phyloP scores from a whole-genome alignment of 441 rosid genomes.

The Populus hybrid region DNA sequence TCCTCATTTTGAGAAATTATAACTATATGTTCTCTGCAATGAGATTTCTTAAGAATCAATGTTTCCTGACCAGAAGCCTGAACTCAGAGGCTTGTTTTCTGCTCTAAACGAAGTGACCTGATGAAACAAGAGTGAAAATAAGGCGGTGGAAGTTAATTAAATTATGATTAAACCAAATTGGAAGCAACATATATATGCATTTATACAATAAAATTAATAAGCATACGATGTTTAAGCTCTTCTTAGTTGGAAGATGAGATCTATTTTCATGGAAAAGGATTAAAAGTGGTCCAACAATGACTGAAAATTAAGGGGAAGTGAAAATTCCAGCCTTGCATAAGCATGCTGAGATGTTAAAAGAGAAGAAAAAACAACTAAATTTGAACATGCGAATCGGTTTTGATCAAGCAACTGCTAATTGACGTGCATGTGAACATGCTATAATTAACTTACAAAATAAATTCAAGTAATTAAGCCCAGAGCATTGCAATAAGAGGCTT shows the following conservation, averaged over 20 bases:
- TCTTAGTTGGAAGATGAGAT: neutral
- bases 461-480: too few relatives aligned
- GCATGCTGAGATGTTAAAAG: too few relatives aligned
- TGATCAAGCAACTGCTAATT: too few relatives aligned
- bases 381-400: too few relatives aligned
- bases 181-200: neutral
- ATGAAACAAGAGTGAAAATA: neutral
- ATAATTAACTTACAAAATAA: too few relatives aligned
- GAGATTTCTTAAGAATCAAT: neutral
- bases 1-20: conserved; percentile 34
- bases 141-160: neutral
- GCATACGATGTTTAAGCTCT: neutral
- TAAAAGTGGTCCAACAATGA: too few relatives aligned
- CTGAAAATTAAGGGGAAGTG: neutral
- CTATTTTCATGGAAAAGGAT: too few relatives aligned
- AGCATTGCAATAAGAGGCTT: too few relatives aligned
- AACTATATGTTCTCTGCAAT: neutral
- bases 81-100: neutral
- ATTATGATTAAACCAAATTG: neutral
- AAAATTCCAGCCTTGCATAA: neutral
- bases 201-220: neutral
- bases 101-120: neutral
- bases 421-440: too few relatives aligned
- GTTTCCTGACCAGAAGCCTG: neutral
- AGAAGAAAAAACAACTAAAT: too few relatives aligned